Evolutionary conservation across 305 asterid genomes (phyloP).

Genomic region (Stenogyne calaminthoides): DNA sequence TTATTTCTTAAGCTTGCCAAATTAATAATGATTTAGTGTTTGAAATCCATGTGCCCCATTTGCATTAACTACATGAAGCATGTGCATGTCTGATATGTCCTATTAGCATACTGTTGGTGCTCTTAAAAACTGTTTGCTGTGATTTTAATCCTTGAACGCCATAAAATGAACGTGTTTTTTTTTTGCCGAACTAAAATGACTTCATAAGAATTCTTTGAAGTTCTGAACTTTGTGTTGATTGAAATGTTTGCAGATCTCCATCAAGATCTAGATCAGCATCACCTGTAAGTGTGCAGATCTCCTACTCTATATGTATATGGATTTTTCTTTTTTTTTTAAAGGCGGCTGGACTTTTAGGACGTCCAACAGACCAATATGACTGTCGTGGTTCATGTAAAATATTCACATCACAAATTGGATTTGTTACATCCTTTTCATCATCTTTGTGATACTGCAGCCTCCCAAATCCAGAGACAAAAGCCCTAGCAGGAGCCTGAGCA

Average conservation of each 20-base stretch:
- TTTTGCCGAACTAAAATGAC: neutral
- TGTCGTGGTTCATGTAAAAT: neutral
- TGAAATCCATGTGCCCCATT: neutral
- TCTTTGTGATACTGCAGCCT: slow-evolving; percentile 28
- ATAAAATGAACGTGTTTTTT: neutral
- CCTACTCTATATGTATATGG: no score
- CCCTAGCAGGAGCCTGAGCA: slow-evolving; percentile 25
- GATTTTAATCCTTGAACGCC: neutral
- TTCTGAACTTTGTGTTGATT: slow-evolving; percentile 32
- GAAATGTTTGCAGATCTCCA: slow-evolving; percentile 54
- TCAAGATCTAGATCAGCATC: slow-evolving; percentile 46
- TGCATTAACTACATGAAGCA: neutral
- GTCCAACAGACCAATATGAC: neutral
- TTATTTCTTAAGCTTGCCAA: neutral
- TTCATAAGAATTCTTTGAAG: neutral
- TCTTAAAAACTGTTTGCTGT: neutral
- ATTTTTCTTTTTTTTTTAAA: no score
- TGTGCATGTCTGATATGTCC: neutral
- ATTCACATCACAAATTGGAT: neutral
- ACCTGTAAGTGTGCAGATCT: slow-evolving; percentile 45
- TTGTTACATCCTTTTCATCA: neutral
- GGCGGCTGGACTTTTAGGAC: neutral
- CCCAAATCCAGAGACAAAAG: slow-evolving; percentile 28
- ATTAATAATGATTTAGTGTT: neutral
- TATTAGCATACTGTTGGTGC: slow-evolving; percentile 4